A percentile compares a stretch with the other conserved stretches of the same genome.
phyloP scores from a whole-genome alignment of 345 rosid species.

The Erucastrum elatum region DNA sequence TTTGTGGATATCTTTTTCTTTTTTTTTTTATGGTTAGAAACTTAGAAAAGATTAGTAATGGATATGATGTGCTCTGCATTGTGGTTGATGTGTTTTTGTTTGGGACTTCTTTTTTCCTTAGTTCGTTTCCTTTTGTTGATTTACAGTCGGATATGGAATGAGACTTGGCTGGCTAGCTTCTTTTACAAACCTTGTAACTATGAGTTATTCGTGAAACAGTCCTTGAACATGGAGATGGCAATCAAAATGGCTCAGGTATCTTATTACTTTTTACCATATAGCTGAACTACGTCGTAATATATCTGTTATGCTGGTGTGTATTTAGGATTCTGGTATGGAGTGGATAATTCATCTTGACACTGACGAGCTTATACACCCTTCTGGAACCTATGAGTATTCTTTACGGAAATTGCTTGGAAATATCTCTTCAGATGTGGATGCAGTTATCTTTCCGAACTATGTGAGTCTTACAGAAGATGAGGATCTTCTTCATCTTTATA shows the following conservation, averaged over 20 bases:
- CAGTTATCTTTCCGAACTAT: conserved; percentile 86
- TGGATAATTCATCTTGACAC: conserved; percentile 99
- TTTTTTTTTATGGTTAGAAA: no score
- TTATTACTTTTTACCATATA: conserved; percentile 19
- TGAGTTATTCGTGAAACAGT: conserved; percentile 95
- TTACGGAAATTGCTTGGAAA: conserved; percentile 69
- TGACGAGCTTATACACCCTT: conserved; percentile 83
- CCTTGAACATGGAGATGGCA: conserved; percentile 98
- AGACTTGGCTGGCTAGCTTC: conserved; percentile 91
- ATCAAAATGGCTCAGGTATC: conserved; percentile 93
- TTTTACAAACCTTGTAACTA: conserved; percentile 95
- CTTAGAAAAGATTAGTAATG: background rate
- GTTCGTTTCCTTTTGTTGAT: background rate
- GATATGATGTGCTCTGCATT: background rate
- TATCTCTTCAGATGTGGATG: conserved; percentile 67
- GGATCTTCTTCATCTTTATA: background rate
- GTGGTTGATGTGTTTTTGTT: background rate
- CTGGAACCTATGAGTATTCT: conserved; percentile 77
- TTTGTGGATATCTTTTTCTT: background rate
- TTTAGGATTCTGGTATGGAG: conserved; percentile 75
- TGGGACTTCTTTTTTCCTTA: no score
- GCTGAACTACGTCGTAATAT: background rate
- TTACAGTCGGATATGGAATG: conserved; percentile 93
- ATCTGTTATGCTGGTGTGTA: background rate
- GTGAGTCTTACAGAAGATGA: conserved; percentile 51